A percentile compares a stretch with the other conserved stretches of the same genome.
Evolutionary conservation across 2,329 filamentous ascomycete species (phyloP).

Genomic region (Dichotomopilus funicola): DNA sequence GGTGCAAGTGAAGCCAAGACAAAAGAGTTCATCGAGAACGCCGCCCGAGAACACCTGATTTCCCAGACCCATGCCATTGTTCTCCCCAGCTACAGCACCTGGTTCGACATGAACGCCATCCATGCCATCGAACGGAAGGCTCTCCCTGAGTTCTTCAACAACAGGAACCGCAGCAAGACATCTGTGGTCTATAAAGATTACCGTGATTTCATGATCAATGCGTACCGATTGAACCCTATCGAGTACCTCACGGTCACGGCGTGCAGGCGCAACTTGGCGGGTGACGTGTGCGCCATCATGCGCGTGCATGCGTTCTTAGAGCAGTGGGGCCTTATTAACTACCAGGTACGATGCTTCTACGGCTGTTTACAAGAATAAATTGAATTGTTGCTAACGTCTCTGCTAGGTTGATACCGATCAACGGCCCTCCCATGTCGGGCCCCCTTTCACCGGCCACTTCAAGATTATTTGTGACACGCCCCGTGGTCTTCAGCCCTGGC

Average conservation of each 20-base stretch:
- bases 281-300: conserved; percentile 99
- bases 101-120: conserved; percentile 97
- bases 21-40: conserved; percentile 75
- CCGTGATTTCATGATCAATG: conserved; percentile 99
- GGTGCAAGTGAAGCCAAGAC: conserved; percentile 55
- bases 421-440: conserved; percentile 88
- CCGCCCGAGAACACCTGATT: conserved; percentile 85
- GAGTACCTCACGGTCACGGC: conserved; percentile 97
- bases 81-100: conserved; percentile 92
- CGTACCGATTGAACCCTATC: conserved; percentile 88
- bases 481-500: conserved; percentile 88
- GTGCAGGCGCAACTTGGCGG: conserved; percentile 87
- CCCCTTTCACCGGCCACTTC: conserved; percentile 96
- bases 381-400: conserved; percentile 11
- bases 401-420: conserved; percentile 88
- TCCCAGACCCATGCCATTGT: conserved; percentile 94
- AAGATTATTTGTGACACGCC: conserved; percentile 93
- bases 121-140: conserved; percentile 91
- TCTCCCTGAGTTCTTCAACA: conserved; percentile 97
- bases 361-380: too few species aligned
- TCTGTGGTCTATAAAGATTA: conserved; percentile 97
- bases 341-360: conserved; percentile 60
- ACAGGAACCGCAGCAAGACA: conserved; percentile 95
- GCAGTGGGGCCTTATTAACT: conserved; percentile 98
- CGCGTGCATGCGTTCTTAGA: conserved; percentile 95